Evolutionary conservation across 2,329 filamentous ascomycete species (phyloP), one percentile per base, ranked within the genome.

Genomic region (Fusarium miscanthi): DNA sequence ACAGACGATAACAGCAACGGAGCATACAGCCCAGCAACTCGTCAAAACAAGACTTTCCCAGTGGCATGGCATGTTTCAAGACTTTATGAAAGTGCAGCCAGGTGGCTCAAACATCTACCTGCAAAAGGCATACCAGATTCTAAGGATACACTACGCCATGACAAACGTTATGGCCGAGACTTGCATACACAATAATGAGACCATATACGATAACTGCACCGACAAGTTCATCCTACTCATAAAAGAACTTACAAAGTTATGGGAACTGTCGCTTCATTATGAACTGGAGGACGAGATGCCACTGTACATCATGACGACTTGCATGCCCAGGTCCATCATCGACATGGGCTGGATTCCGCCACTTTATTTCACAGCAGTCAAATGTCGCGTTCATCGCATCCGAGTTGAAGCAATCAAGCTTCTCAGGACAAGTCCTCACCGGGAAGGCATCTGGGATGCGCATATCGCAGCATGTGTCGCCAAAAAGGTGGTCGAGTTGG

Each of bases 291-390:
- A 54, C 5, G 58, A 46, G 9, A 56, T 68, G 53, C 63, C 70
- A 8, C 53, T 60, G 6, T 42, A 67, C 38, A 31, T 67, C 38
- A 59, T 76, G 35, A 33, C 66, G 38, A 64, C 66, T 21, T 77
- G 80, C 40, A 80, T 81, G 73, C 75, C 79, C n/a, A 66, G 73
- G 13, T 80, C 81, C 4, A 80, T 82, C 19, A 71, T 79, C 8
- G 85, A 87, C 62, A 78, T 85, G 14, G 85, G 85, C 13, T 84
- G 83, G 77, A 80, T 86, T 14, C 78, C 84, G 11, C 81, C 84
- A 0, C 78, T 87, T 6, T 87, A 86, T 65, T 87, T 81, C 65
- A 74, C 81, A 5, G 85, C 84, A 1, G 60, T 84, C 7, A 87
- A 87, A 66, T 88, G 86, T 45, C 84, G 86, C 1, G 75, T 82